A percentile compares a stretch with the other conserved stretches of the same genome.
Conservation (phyloP, 495 filamentous ascomycete genomes). For the Penicillium nucicola region DNA sequence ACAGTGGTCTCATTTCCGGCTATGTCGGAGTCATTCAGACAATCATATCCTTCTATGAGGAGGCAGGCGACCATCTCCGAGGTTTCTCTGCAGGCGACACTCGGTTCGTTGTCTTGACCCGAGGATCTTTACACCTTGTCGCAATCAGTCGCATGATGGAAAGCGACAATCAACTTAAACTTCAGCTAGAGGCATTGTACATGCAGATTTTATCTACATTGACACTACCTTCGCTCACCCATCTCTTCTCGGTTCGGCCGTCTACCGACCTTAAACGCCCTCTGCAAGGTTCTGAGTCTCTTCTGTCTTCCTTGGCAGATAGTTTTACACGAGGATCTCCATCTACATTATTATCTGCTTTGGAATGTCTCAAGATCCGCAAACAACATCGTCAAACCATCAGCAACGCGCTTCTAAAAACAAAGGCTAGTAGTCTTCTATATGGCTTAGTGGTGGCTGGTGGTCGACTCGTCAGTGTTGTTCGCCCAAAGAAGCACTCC, state of each 20-base stretch:
- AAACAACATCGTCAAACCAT: conserved; percentile 83
- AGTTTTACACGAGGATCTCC: conserved; percentile 92
- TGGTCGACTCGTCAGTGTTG: conserved; percentile 90
- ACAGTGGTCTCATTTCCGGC: conserved; percentile 79
- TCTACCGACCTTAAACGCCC: conserved; percentile 89
- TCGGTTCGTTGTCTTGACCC: conserved; percentile 78
- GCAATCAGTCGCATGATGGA: conserved; percentile 91
- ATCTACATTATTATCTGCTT: conserved; percentile 78
- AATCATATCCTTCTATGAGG: conserved; percentile 94
- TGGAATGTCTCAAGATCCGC: conserved; percentile 86
- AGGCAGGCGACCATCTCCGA: conserved; percentile 66
- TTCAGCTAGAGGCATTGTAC: conserved; percentile 90
- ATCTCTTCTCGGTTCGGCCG: conserved; percentile 84
- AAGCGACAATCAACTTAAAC: conserved; percentile 78
- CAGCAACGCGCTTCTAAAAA: conserved; percentile 80
- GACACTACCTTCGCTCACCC: conserved; percentile 82
- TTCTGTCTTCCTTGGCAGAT: conserved; percentile 89
- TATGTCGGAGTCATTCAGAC: conserved; percentile 97
- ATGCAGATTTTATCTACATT: conserved; percentile 97
- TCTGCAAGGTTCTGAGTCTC: conserved; percentile 87
- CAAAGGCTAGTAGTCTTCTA: conserved; percentile 68
- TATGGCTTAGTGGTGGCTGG: conserved; percentile 94
- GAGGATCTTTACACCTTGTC: conserved; percentile 87
- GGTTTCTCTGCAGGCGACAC: conserved; percentile 81
- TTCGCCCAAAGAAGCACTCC: conserved; percentile 90